phyloP scores from a whole-genome alignment of 2,329 filamentous ascomycete species.

The Cladosporium austrohemisphaericum region DNA sequence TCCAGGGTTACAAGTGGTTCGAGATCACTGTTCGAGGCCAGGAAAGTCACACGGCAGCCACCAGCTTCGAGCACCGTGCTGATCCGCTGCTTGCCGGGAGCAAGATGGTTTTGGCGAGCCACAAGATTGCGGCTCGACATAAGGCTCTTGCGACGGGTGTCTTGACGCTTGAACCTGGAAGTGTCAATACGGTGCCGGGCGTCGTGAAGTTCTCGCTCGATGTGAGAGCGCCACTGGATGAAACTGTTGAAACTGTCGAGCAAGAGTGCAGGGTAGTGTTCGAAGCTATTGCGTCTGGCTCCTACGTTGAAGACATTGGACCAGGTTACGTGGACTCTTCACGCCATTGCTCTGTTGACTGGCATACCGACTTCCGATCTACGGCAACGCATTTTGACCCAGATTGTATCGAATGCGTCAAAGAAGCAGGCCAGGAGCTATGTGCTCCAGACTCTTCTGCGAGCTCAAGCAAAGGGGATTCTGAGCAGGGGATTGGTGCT shows the following conservation, averaged over 20 bases:
- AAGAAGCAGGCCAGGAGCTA: constrained; percentile 55
- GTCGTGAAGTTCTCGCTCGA: constrained; percentile 65
- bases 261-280: constrained; percentile 56
- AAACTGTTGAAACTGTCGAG: constrained; percentile 55
- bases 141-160: constrained; percentile 68
- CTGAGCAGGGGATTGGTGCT: constrained; percentile 31
- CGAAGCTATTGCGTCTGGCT: constrained; percentile 54
- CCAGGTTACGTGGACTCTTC: constrained; percentile 39
- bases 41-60: constrained; percentile 73
- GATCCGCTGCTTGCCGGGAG: constrained; percentile 66
- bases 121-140: constrained; percentile 58
- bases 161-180: constrained; percentile 61
- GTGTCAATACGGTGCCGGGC: constrained; percentile 70
- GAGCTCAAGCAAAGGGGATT: constrained; percentile 40
- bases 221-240: constrained; percentile 57
- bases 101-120: constrained; percentile 63
- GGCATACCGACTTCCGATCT: constrained; percentile 59
- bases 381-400: constrained; percentile 62
- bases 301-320: constrained; percentile 49
- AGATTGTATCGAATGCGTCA: constrained; percentile 64
- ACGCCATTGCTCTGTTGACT: constrained; percentile 49
- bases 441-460: neutral
- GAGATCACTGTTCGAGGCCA: constrained; percentile 62
- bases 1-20: constrained; percentile 73
- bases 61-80: constrained; percentile 61